These are phyloP conservation scores for Vanrija humicola DNA, from an alignment of 1,284 basidiomycete species.

Conservation along the genomic window DNA sequence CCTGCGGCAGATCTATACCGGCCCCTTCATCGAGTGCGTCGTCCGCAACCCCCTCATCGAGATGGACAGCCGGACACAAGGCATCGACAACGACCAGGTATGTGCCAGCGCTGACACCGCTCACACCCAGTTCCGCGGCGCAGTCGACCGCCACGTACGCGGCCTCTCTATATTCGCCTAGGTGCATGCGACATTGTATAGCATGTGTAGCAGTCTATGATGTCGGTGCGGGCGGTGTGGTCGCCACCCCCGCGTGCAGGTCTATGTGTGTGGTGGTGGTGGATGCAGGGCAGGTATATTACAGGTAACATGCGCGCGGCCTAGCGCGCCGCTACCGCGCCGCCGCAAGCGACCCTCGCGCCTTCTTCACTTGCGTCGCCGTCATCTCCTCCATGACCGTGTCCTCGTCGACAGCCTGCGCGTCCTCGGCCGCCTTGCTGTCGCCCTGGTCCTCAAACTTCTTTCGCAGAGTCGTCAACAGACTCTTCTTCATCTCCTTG, in stretches of 20 bases:
- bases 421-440: constrained; percentile 8
- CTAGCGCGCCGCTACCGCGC: too few relatives aligned
- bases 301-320: too few relatives aligned
- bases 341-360: background rate
- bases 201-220: too few relatives aligned
- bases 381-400: constrained; percentile 7
- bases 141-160: constrained; percentile 68
- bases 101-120: constrained; percentile 15
- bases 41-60: constrained; percentile 82
- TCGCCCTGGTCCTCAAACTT: constrained; percentile 57
- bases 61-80: constrained; percentile 73
- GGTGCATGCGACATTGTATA: too few relatives aligned
- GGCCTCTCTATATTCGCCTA: constrained; percentile 45
- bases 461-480: constrained; percentile 73
- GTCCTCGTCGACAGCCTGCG: constrained; percentile 5
- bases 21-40: constrained; percentile 89
- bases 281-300: too few relatives aligned
- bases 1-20: constrained; percentile 83
- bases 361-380: background rate
- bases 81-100: constrained; percentile 76
- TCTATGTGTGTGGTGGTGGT: too few relatives aligned
- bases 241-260: too few relatives aligned
- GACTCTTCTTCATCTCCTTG: constrained; percentile 68
- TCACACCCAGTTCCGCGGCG: constrained; percentile 64
- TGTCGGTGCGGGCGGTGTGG: too few relatives aligned